Conservation (phyloP, 2,329 filamentous ascomycete genomes). For the Aspergillus caelatus region DNA sequence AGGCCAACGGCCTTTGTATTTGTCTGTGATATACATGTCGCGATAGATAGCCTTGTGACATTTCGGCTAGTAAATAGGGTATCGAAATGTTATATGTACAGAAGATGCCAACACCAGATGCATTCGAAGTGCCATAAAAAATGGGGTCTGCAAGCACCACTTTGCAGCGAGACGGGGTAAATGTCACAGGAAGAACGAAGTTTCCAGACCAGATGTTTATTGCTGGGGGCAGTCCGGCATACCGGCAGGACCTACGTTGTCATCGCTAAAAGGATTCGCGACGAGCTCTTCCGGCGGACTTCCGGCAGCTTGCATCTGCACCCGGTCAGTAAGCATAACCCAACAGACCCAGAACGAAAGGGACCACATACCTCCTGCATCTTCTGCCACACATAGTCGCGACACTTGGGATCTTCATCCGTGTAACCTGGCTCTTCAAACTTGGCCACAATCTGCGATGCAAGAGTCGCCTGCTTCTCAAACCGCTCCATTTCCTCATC, state of each 20-base stretch:
- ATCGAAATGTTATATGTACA: constrained; percentile 32
- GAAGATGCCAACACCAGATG: constrained; percentile 14
- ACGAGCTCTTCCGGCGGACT: constrained; percentile 89
- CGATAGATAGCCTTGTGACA: constrained; percentile 2
- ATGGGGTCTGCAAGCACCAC: background rate
- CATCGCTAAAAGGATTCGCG: constrained; percentile 59
- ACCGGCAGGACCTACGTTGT: constrained; percentile 70
- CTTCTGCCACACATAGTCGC: constrained; percentile 91
- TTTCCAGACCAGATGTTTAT: constrained; percentile 36
- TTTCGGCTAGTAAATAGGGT: constrained; percentile 29
- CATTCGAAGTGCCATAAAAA: background rate
- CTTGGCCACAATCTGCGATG: constrained; percentile 82
- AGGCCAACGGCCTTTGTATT: background rate
- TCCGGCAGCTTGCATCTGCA: constrained; percentile 93
- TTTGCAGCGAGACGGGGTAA: constrained; percentile 12
- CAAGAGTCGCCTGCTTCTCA: constrained; percentile 75
- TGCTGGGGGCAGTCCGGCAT: constrained; percentile 67
- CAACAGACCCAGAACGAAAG: background rate
- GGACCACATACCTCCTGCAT: constrained; percentile 83
- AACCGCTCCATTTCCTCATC: constrained; percentile 77
- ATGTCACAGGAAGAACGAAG: background rate
- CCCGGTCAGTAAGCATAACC: background rate
- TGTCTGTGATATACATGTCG: background rate
- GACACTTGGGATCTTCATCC: constrained; percentile 77
- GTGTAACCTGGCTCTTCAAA: constrained; percentile 83